Percentiles rank a stretch among this genome's conserved stretches.
Evolutionary conservation across 345 rosid species (phyloP).

Genomic region (Erysimum cheiranthoides): DNA sequence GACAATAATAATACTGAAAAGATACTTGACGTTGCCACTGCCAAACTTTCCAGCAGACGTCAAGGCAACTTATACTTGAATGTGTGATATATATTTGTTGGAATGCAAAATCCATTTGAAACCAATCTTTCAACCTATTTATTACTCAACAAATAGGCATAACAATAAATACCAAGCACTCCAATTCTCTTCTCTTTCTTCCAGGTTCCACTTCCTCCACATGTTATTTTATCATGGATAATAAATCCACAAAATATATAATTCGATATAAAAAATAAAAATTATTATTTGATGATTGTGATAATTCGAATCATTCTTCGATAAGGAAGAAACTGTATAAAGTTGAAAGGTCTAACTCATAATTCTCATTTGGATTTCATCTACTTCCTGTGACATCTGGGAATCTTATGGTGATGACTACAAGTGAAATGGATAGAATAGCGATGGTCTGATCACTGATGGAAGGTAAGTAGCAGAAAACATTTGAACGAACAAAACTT

Average conservation of each 20-base stretch:
- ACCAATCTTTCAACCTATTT: conserved; percentile 41
- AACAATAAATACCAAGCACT: conserved; percentile 30
- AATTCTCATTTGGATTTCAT: conserved; percentile 8
- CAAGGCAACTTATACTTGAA: conserved; percentile 38
- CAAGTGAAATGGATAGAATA: not conserved
- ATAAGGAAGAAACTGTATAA: not conserved
- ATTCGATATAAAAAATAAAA: not conserved
- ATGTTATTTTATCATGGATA: conserved; percentile 21
- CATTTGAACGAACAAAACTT: not conserved
- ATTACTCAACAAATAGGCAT: conserved; percentile 33
- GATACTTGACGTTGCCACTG: conserved; percentile 35
- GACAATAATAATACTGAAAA: conserved; percentile 42
- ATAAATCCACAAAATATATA: not conserved
- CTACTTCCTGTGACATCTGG: not conserved
- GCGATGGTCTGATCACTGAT: too few species aligned
- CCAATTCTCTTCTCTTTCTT: conserved; percentile 9
- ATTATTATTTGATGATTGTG: conserved; percentile 31
- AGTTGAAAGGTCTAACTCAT: conserved; percentile 37
- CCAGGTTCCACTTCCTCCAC: conserved; percentile 29
- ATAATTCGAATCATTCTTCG: conserved; percentile 20
- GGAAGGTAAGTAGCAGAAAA: not conserved
- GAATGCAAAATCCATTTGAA: conserved; percentile 10
- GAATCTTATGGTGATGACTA: not conserved
- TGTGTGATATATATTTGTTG: conserved; percentile 38
- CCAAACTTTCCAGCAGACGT: conserved; percentile 41